Conservation (phyloP, 2,329 filamentous ascomycete genomes). For the Fusarium chlamydosporum region DNA sequence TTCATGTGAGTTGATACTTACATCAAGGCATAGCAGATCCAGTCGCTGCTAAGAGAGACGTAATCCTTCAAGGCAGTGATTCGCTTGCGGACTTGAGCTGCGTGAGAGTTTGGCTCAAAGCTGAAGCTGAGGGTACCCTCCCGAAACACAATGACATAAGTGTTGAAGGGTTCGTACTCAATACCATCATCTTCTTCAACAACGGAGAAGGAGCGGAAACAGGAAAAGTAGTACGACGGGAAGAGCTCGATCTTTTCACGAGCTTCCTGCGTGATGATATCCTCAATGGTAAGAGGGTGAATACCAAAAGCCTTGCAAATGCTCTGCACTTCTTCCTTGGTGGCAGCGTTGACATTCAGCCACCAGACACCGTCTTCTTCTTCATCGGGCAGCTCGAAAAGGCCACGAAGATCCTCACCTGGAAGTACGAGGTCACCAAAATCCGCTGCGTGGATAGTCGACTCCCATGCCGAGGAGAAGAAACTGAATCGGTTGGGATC, state of each 20-base stretch:
- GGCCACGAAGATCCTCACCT: conserved; percentile 88
- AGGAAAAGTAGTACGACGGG: conserved; percentile 97
- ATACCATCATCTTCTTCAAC: conserved; percentile 83
- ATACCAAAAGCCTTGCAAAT: conserved; percentile 96
- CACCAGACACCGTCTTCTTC: conserved; percentile 92
- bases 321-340: conserved; percentile 86
- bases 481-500: conserved; percentile 92
- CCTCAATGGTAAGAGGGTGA: conserved; percentile 94
- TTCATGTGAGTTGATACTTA: conserved; percentile 61
- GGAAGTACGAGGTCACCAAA: conserved; percentile 90
- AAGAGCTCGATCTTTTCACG: conserved; percentile 99
- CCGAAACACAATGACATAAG: conserved; percentile 96
- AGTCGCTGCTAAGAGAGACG: conserved; percentile 93
- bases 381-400: conserved; percentile 78
- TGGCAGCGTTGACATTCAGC: conserved; percentile 93
- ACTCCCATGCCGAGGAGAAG: conserved; percentile 95
- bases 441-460: conserved; percentile 90
- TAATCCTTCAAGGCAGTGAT: conserved; percentile 96
- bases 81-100: conserved; percentile 88
- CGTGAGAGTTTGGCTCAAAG: conserved; percentile 88
- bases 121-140: conserved; percentile 96
- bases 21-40: conserved; percentile 99
- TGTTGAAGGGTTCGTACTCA: conserved; percentile 94
- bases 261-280: conserved; percentile 94
- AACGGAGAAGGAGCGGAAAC: conserved; percentile 90